These are phyloP conservation scores for Prunus padus DNA, from an alignment of 306 rosid genomes.

Conservation along the genomic window DNA sequence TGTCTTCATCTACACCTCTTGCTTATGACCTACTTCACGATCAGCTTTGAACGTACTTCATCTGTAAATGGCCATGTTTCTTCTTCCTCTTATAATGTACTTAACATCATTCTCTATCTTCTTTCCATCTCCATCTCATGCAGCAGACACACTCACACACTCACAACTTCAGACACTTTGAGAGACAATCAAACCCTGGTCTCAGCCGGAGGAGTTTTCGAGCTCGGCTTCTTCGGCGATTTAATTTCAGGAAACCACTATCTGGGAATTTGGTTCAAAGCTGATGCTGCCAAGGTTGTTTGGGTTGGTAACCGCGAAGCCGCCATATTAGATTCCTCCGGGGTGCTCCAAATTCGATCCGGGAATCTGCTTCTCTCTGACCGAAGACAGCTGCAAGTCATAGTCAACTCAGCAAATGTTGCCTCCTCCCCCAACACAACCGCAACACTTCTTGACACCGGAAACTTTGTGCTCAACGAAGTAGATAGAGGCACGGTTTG, in stretches of 20 bases:
- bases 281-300: slow-evolving; percentile 7
- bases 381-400: neutral
- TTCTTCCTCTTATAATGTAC: neutral
- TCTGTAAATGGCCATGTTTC: neutral
- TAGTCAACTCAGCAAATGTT: slow-evolving; percentile 5
- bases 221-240: slow-evolving; percentile 20
- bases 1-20: neutral
- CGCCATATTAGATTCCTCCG: slow-evolving; percentile 4
- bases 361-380: slow-evolving; percentile 20
- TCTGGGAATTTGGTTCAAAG: slow-evolving; percentile 19
- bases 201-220: slow-evolving; percentile 15
- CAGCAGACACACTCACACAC: slow-evolving; percentile 6
- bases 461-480: slow-evolving; percentile 5
- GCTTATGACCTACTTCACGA: neutral
- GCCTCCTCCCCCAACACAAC: neutral
- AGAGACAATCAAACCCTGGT: slow-evolving; percentile 1
- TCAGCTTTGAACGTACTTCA: neutral
- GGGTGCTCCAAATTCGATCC: neutral
- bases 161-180: neutral
- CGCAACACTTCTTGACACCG: slow-evolving; percentile 19
- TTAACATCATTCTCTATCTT: neutral
- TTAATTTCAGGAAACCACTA: slow-evolving; percentile 1
- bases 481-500: neutral
- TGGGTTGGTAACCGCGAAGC: slow-evolving; percentile 19
- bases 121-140: neutral